Evolutionary conservation across 805 yeast genomes (phyloP).

Genomic region (Metschnikowia cubensis): DNA sequence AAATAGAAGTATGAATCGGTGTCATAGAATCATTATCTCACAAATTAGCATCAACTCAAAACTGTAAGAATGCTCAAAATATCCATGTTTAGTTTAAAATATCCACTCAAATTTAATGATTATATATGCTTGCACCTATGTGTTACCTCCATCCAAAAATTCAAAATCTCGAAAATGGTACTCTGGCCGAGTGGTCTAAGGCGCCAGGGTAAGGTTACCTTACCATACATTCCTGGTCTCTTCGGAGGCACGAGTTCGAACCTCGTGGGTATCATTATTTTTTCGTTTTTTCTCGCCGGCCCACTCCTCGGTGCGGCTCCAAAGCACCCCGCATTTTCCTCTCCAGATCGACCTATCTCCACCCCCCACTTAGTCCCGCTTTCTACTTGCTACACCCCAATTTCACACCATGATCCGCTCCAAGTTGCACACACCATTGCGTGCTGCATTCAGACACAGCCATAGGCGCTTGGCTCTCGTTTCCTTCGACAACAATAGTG

Average conservation of each 20-base stretch:
- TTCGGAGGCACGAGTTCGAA: conserved; percentile 26
- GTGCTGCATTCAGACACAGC: background rate
- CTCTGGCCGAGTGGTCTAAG: conserved; percentile 25
- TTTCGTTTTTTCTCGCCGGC: conserved; percentile 11
- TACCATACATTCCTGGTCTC: conserved; percentile 23
- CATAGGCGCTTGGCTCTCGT: conserved; percentile 8
- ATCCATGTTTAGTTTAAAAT: too few species aligned
- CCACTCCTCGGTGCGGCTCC: background rate
- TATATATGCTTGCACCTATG: too few species aligned
- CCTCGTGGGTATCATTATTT: conserved; percentile 23
- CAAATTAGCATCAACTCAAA: too few species aligned
- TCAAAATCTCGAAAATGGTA: conserved; percentile 10
- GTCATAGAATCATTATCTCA: too few species aligned
- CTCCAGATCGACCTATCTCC: background rate
- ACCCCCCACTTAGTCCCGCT: too few species aligned
- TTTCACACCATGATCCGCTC: conserved; percentile 2
- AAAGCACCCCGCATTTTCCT: conserved; percentile 1
- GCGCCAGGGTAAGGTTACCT: conserved; percentile 25
- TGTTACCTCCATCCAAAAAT: background rate
- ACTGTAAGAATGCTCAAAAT: too few species aligned
- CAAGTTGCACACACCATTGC: background rate
- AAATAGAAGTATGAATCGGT: too few species aligned
- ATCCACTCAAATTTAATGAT: too few species aligned
- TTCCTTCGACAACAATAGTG: conserved; percentile 21
- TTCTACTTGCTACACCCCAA: background rate